phyloP scores from a whole-genome alignment of 768 basidiomycete species.

The Lentinus brumalis region DNA sequence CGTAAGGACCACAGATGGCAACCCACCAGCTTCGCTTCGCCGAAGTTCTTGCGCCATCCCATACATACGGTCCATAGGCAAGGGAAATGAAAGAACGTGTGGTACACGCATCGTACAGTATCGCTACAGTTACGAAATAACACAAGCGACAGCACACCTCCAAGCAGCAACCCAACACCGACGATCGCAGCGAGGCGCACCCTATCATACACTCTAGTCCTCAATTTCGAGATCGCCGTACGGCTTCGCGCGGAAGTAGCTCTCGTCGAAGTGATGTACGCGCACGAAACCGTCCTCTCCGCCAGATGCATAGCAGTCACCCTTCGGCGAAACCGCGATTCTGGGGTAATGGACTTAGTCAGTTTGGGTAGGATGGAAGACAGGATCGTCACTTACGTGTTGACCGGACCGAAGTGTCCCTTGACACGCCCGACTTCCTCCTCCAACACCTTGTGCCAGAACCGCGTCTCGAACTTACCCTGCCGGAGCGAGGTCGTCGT shows the following conservation, averaged over 20 bases:
- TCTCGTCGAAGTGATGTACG: conserved; percentile 92
- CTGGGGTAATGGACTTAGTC: conserved; percentile 42
- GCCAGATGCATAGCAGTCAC: conserved; percentile 89
- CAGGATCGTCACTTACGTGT: conserved; percentile 69
- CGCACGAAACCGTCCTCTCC: conserved; percentile 96
- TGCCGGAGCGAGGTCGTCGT: conserved; percentile 93
- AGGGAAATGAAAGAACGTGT: conserved; percentile 14
- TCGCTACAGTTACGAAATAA: conserved; percentile 15
- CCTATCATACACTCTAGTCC: conserved; percentile 38
- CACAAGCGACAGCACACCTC: conserved; percentile 12
- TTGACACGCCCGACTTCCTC: conserved; percentile 97
- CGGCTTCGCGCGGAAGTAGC: conserved; percentile 88
- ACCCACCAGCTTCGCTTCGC: conserved; percentile 1
- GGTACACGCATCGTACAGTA: conserved; percentile 16
- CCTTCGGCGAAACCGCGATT: conserved; percentile 89
- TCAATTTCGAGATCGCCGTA: conserved; percentile 87
- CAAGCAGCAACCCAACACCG: conserved; percentile 7
- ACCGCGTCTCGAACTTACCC: conserved; percentile 97
- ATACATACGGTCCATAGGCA: neutral
- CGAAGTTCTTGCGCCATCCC: neutral
- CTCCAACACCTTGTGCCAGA: conserved; percentile 97
- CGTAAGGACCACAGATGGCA: conserved; percentile 5
- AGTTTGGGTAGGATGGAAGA: neutral
- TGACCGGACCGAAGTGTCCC: conserved; percentile 96
- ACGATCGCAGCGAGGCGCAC: neutral